These are phyloP conservation scores for Vanderwaltozyma tropicalis DNA, from an alignment of 805 yeast species.

Conservation along the genomic window DNA sequence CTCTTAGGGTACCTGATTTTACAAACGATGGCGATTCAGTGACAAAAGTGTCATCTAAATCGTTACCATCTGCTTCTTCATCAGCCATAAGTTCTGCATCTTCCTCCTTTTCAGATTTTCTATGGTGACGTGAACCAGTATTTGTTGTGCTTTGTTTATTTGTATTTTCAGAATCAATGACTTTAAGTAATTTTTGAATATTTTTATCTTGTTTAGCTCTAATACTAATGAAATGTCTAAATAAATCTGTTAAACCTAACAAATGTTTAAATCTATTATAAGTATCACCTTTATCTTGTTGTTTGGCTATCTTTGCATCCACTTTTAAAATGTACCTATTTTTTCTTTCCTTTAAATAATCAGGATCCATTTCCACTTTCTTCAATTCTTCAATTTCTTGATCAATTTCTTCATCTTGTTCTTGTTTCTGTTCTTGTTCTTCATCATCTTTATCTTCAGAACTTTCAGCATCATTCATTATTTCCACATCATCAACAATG, in stretches of 20 bases:
- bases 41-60: slow-evolving; percentile 48
- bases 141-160: slow-evolving; percentile 28
- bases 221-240: slow-evolving; percentile 77
- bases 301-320: slow-evolving; percentile 50
- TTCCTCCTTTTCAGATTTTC: slow-evolving; percentile 92
- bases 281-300: slow-evolving; percentile 52
- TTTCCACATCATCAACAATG: background rate
- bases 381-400: background rate
- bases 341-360: slow-evolving; percentile 30
- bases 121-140: slow-evolving; percentile 38
- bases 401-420: background rate
- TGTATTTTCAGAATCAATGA: slow-evolving; percentile 39
- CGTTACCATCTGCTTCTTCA: slow-evolving; percentile 50
- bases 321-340: slow-evolving; percentile 38
- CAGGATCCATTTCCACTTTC: background rate
- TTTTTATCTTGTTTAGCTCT: slow-evolving; percentile 70
- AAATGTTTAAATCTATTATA: slow-evolving; percentile 72
- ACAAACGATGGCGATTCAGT: slow-evolving; percentile 79
- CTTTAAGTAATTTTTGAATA: slow-evolving; percentile 50
- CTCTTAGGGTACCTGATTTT: slow-evolving; percentile 63
- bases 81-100: slow-evolving; percentile 84
- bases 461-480: background rate
- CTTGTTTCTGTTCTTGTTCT: background rate
- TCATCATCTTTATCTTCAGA: background rate
- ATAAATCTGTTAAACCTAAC: slow-evolving; percentile 72